These are phyloP conservation scores for Rhinocladiella mackenziei DNA, from an alignment of 2,329 filamentous ascomycete genomes.

Conservation along the genomic window DNA sequence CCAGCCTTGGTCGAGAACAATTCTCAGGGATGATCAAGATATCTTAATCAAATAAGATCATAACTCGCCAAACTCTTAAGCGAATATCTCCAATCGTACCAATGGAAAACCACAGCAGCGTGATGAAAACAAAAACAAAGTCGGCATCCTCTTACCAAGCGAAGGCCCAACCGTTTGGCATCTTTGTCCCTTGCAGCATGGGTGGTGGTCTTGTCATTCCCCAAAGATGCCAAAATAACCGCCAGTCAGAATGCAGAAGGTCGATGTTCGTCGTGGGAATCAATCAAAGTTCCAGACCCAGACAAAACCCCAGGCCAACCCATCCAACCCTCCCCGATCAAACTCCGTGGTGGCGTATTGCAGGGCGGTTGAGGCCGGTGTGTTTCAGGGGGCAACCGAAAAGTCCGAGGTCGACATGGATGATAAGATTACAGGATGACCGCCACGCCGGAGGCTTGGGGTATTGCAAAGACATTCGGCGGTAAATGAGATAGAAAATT, in stretches of 20 bases:
- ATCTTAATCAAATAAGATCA: not conserved
- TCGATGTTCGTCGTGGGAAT: no score
- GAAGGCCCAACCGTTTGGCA: conserved; percentile 1
- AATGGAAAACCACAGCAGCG: conserved; percentile 5
- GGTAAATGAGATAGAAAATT: conserved; percentile 2
- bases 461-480: no score
- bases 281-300: conserved; percentile 2
- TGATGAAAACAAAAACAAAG: conserved; percentile 2
- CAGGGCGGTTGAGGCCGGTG: conserved; percentile 2
- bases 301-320: conserved; percentile 3
- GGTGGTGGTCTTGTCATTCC: not conserved
- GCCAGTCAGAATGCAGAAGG: no score
- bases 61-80: not conserved
- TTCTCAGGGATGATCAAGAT: no score
- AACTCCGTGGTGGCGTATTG: conserved; percentile 7
- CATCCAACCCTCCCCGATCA: not conserved
- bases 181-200: not conserved
- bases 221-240: conserved; percentile 2
- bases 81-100: conserved; percentile 1
- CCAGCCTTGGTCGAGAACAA: no score
- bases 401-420: conserved; percentile 14
- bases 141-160: not conserved
- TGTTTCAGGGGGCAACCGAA: conserved; percentile 20
- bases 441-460: no score
- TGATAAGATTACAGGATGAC: conserved; percentile 22